Percentiles rank a stretch among this genome's conserved stretches.
phyloP scores from a whole-genome alignment of 768 basidiomycete genomes.

The Boletus reticulatus region DNA sequence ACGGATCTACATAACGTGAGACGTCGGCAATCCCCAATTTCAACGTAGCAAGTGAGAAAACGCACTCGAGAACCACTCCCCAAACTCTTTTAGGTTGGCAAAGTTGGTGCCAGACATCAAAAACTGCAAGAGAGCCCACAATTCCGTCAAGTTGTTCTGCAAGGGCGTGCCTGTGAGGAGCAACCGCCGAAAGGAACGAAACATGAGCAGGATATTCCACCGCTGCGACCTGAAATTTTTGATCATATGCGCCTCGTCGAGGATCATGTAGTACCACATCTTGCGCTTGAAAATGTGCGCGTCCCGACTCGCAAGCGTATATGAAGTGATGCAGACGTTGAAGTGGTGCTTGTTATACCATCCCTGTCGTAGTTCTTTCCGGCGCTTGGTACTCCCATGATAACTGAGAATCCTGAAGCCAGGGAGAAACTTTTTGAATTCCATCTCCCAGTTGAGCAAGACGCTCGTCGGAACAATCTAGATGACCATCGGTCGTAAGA shows the following conservation, averaged over 20 bases:
- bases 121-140: conserved; percentile 95
- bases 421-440: conserved; percentile 94
- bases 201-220: conserved; percentile 90
- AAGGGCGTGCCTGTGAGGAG: conserved; percentile 95
- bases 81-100: conserved; percentile 90
- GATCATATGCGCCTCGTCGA: conserved; percentile 97
- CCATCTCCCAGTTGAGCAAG: conserved; percentile 94
- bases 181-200: conserved; percentile 80
- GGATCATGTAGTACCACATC: conserved; percentile 93
- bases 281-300: conserved; percentile 91
- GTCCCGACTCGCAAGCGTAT: conserved; percentile 89
- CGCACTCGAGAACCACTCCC: conserved; percentile 95
- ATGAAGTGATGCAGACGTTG: conserved; percentile 94
- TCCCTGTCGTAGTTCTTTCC: conserved; percentile 85
- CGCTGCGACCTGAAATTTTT: conserved; percentile 94
- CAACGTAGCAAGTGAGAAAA: conserved; percentile 4
- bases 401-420: conserved; percentile 87
- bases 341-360: conserved; percentile 89
- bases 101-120: conserved; percentile 88
- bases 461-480: conserved; percentile 91
- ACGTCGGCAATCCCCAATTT: neutral
- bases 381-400: conserved; percentile 84
- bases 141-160: conserved; percentile 93
- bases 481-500: neutral
- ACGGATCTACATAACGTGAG: conserved; percentile 57